These are phyloP conservation scores for Trichophyton schoenleinii DNA, from an alignment of 2,329 filamentous ascomycete species.

Conservation along the genomic window DNA sequence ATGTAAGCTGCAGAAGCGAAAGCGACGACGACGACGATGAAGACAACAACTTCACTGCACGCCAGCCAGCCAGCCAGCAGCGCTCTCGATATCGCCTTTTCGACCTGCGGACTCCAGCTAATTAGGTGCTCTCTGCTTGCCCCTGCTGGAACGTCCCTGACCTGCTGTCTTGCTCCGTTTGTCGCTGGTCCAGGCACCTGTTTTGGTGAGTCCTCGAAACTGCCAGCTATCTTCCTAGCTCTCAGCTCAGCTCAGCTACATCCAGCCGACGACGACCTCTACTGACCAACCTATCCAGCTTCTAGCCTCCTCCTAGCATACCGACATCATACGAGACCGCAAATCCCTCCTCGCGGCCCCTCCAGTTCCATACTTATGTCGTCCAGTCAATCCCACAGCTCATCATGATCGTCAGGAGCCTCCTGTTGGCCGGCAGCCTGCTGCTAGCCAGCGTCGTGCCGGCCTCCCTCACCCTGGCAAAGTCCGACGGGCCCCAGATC, in stretches of 20 bases:
- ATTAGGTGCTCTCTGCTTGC: too few relatives aligned
- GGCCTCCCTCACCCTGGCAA: slow-evolving; percentile 26
- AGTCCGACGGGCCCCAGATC: slow-evolving; percentile 53
- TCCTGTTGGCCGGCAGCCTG: slow-evolving; percentile 39
- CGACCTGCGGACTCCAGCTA: too few relatives aligned
- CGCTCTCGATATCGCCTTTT: too few relatives aligned
- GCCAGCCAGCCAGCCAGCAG: too few relatives aligned
- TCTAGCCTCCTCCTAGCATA: neutral
- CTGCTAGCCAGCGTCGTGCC: slow-evolving; percentile 34
- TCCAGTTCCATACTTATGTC: neutral
- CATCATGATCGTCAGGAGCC: slow-evolving; percentile 31
- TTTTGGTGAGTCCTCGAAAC: too few relatives aligned
- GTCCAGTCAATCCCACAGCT: slow-evolving; percentile 3
- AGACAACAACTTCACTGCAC: neutral
- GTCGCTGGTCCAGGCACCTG: too few relatives aligned
- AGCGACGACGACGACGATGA: neutral
- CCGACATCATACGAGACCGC: neutral
- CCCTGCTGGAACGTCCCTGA: too few relatives aligned
- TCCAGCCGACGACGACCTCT: neutral
- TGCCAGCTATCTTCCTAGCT: too few relatives aligned
- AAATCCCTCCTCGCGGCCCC: neutral
- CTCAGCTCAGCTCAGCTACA: neutral
- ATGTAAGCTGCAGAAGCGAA: neutral
- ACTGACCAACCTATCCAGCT: neutral
- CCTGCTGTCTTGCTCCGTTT: too few relatives aligned